Percentiles rank a stretch among this genome's conserved stretches.
phyloP scores from a whole-genome alignment of 1,284 basidiomycete genomes.

The Taiwanofungus camphoratus region DNA sequence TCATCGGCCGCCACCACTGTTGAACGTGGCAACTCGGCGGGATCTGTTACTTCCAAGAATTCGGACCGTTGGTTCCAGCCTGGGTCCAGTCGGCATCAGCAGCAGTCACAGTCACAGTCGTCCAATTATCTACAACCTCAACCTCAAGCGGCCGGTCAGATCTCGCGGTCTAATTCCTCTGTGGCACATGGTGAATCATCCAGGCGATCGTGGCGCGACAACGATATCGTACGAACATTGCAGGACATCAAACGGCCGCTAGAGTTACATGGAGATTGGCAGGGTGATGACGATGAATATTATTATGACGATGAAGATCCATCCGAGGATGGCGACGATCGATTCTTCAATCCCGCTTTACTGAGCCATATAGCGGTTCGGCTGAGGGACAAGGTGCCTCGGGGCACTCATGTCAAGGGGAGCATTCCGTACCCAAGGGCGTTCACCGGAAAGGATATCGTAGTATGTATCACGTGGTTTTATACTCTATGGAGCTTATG shows the following conservation, averaged over 20 bases:
- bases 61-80: conserved; percentile 15
- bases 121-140: conserved; percentile 9
- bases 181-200: conserved; percentile 19
- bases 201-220: conserved; percentile 21
- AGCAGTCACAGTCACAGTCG: conserved; percentile 4
- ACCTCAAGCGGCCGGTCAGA: conserved; percentile 15
- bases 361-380: conserved; percentile 87
- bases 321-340: conserved; percentile 65
- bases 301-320: conserved; percentile 64
- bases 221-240: conserved; percentile 28
- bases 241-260: conserved; percentile 37
- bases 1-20: conserved; percentile 23
- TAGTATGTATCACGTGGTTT: conserved; percentile 49
- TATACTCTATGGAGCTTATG: conserved; percentile 3
- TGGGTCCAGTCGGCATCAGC: conserved; percentile 9
- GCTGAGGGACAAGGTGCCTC: conserved; percentile 80
- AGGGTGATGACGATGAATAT: conserved; percentile 40
- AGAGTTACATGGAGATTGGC: conserved; percentile 39
- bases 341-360: conserved; percentile 83
- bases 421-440: conserved; percentile 82
- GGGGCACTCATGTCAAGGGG: conserved; percentile 85
- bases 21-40: conserved; percentile 25
- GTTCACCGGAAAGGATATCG: conserved; percentile 90
- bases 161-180: conserved; percentile 16
- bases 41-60: conserved; percentile 23